Percentiles rank a stretch among this genome's conserved stretches.
Evolutionary conservation across 257 asterid genomes (phyloP).

Genomic region (Solanum ossicruentum): DNA sequence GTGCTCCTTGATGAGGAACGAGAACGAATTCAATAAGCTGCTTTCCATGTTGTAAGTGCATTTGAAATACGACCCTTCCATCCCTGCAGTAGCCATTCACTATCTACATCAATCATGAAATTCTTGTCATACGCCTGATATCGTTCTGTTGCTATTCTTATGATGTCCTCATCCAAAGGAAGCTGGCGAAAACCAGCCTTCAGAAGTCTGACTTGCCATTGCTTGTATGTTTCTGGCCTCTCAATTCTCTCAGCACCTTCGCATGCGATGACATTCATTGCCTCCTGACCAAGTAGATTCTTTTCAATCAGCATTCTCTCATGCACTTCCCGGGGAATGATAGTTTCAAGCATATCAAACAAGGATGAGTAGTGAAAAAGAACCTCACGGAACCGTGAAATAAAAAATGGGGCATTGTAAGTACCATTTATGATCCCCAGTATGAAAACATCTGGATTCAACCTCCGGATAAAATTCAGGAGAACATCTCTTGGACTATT

Average conservation of each 20-base stretch:
- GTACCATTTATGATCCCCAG: neutral
- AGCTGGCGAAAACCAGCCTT: conserved; percentile 1
- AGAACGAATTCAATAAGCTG: neutral
- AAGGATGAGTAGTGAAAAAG: neutral
- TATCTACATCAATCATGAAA: neutral
- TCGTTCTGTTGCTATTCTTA: neutral
- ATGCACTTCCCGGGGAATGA: neutral
- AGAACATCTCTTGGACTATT: neutral
- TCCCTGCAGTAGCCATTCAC: neutral
- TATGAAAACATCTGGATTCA: conserved; percentile 5
- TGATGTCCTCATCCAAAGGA: neutral
- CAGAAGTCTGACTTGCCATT: neutral
- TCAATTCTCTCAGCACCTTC: conserved; percentile 6
- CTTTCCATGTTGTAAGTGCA: conserved; percentile 1
- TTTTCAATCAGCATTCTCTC: conserved; percentile 2
- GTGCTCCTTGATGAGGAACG: neutral
- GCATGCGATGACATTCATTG: conserved; percentile 3
- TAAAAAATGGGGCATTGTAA: neutral
- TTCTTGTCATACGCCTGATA: neutral
- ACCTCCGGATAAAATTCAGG: neutral
- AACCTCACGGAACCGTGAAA: conserved; percentile 1
- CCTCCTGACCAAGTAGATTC: conserved; percentile 1
- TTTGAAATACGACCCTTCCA: neutral
- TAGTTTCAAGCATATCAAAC: conserved; percentile 5
- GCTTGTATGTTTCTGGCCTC: conserved; percentile 4